Conservation (phyloP, 768 basidiomycete species). For the Stropharia rugosoannulata region DNA sequence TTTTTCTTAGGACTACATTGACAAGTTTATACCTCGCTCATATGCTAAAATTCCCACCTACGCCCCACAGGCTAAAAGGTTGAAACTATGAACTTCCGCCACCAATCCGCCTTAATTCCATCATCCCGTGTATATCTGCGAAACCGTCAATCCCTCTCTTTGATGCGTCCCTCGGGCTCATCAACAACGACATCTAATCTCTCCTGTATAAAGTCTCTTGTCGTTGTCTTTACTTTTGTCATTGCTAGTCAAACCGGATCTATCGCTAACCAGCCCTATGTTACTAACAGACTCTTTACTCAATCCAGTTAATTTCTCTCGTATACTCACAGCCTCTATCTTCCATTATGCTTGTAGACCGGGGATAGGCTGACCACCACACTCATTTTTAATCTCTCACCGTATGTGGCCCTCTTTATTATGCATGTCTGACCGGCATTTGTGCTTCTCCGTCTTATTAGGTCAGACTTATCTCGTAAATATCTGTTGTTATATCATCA, state of each 20-base stretch:
- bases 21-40: slow-evolving; percentile 14
- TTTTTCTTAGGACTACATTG: slow-evolving; percentile 13
- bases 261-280: slow-evolving; percentile 6
- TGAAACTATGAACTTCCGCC: slow-evolving; percentile 11
- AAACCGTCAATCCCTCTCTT: slow-evolving; percentile 1
- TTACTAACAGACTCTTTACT: slow-evolving; percentile 5
- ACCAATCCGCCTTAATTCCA: background rate
- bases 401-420: background rate
- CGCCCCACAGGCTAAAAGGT: slow-evolving; percentile 18
- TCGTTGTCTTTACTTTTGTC: slow-evolving; percentile 1
- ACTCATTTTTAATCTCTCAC: background rate
- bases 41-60: slow-evolving; percentile 14
- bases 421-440: background rate
- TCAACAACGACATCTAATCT: background rate
- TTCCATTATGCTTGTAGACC: background rate
- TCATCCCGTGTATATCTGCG: background rate
- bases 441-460: background rate
- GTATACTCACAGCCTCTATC: slow-evolving; percentile 1
- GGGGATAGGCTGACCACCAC: background rate
- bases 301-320: slow-evolving; percentile 3
- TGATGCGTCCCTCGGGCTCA: background rate
- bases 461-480: background rate
- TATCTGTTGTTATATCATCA: background rate
- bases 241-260: slow-evolving; percentile 1
- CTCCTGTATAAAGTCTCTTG: background rate